Evolutionary conservation across 2,329 filamentous ascomycete genomes (phyloP).

Genomic region (Ampelomyces quisqualis): DNA sequence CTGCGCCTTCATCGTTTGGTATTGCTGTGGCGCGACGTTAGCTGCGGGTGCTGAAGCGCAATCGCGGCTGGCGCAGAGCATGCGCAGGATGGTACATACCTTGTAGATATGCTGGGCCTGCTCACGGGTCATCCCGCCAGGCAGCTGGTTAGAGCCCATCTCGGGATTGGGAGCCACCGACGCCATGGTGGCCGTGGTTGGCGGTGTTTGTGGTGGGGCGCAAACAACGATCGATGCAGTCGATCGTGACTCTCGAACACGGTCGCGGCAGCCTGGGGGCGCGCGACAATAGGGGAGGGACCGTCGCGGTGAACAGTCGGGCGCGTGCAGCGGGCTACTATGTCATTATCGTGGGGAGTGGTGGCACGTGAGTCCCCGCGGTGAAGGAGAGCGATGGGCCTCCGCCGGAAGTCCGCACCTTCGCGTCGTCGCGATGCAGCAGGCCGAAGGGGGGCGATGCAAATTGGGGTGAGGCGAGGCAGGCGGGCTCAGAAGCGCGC

Average conservation of each 20-base stretch:
- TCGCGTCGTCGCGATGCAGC: constrained; percentile 35
- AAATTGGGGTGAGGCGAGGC: constrained; percentile 29
- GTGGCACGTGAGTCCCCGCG: constrained; percentile 27
- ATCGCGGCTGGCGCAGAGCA: constrained; percentile 5
- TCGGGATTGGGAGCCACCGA: constrained; percentile 73
- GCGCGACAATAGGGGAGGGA: constrained; percentile 29
- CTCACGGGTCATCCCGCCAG: constrained; percentile 70
- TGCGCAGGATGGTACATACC: constrained; percentile 51
- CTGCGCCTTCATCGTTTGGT: constrained; percentile 81
- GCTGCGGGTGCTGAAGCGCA: constrained; percentile 5
- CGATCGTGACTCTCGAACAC: constrained; percentile 16
- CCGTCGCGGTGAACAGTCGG: constrained; percentile 23
- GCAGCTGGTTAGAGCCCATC: constrained; percentile 63
- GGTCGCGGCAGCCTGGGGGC: constrained; percentile 18
- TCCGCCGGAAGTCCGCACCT: constrained; percentile 32
- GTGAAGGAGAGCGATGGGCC: constrained; percentile 37
- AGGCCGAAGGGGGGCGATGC: constrained; percentile 29
- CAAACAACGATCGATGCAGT: constrained; percentile 15
- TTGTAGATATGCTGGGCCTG: constrained; percentile 73
- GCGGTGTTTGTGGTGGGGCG: constrained; percentile 15
- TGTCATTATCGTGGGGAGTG: constrained; percentile 39
- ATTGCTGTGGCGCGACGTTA: constrained; percentile 65
- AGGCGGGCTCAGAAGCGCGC: constrained; percentile 33
- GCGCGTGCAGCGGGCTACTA: constrained; percentile 33
- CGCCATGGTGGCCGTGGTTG: constrained; percentile 60